A percentile compares a stretch with the other conserved stretches of the same genome.
Evolutionary conservation across 2,329 filamentous ascomycete genomes (phyloP).

Genomic region (Periconia sp.): DNA sequence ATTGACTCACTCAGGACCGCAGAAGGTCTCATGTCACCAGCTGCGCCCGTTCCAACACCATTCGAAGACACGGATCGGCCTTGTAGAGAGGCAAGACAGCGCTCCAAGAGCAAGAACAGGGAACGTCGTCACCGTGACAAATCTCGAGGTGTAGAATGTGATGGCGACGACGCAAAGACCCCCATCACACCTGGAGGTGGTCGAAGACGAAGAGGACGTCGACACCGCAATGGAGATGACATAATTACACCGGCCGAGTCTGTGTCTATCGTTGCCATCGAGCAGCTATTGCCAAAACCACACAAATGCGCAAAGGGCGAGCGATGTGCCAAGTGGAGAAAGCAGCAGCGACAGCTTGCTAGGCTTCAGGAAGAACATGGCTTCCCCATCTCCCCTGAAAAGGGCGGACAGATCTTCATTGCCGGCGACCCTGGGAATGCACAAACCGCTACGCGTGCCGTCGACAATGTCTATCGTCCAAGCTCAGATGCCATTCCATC

Average conservation of each 20-base stretch:
- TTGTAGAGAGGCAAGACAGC: conserved; percentile 44
- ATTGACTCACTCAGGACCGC: conserved; percentile 70
- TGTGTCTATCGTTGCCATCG: conserved; percentile 89
- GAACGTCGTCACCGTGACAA: conserved; percentile 38
- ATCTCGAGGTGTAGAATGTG: conserved; percentile 30
- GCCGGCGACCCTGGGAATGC: conserved; percentile 81
- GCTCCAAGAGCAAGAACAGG: conserved; percentile 45
- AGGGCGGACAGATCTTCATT: conserved; percentile 74
- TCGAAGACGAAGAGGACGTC: conserved; percentile 48
- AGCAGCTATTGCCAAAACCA: conserved; percentile 83
- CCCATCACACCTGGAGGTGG: conserved; percentile 41
- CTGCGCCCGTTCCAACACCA: conserved; percentile 53
- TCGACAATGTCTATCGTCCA: conserved; percentile 65
- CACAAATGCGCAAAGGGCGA: conserved; percentile 88
- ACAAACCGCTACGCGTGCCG: conserved; percentile 62
- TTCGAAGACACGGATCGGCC: conserved; percentile 56
- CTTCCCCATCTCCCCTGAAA: conserved; percentile 66
- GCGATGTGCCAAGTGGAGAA: conserved; percentile 80
- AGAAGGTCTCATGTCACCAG: conserved; percentile 45
- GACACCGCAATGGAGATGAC: conserved; percentile 59
- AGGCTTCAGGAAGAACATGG: conserved; percentile 75
- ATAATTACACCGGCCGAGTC: conserved; percentile 80
- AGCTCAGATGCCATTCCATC: conserved; percentile 80
- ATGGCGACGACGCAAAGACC: conserved; percentile 31
- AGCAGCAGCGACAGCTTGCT: conserved; percentile 78